Conservation (phyloP, 768 basidiomycete species). For the Plicaturopsis crispa region DNA sequence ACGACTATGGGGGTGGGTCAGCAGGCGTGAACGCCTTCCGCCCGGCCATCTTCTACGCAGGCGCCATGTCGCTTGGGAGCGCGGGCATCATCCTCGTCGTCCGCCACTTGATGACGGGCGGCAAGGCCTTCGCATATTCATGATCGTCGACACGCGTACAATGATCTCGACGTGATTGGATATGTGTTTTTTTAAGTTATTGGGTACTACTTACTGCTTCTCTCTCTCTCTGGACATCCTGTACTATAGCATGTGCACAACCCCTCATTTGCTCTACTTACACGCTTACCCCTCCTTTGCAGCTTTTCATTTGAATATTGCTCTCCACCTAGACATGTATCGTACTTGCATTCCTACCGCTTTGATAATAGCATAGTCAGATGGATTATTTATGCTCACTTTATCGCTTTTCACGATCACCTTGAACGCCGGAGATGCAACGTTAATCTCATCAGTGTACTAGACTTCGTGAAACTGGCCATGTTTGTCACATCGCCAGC, state of each 20-base stretch:
- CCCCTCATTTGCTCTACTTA: not conserved
- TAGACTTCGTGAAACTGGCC: too few relatives aligned
- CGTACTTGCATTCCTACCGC: too few relatives aligned
- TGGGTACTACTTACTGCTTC: not conserved
- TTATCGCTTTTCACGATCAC: too few relatives aligned
- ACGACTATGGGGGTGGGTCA: slow-evolving; percentile 15
- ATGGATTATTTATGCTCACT: too few relatives aligned
- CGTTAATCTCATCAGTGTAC: too few relatives aligned
- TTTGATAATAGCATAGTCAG: too few relatives aligned
- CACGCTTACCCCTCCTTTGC: too few relatives aligned
- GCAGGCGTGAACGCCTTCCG: slow-evolving; percentile 16
- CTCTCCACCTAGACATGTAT: too few relatives aligned
- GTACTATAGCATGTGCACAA: not conserved
- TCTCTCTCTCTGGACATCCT: not conserved
- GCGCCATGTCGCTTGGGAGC: slow-evolving; percentile 17
- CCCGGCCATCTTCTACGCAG: slow-evolving; percentile 23
- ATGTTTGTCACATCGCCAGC: too few relatives aligned
- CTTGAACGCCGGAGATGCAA: too few relatives aligned
- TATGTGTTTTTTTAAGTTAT: too few relatives aligned
- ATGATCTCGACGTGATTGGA: too few relatives aligned
- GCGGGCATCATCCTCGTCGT: slow-evolving; percentile 9
- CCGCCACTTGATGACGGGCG: not conserved
- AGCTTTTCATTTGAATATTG: not conserved
- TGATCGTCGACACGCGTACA: not conserved
- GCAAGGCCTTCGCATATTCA: not conserved